phyloP scores from a whole-genome alignment of 441 rosid species.

The Corymbia citriodora region DNA sequence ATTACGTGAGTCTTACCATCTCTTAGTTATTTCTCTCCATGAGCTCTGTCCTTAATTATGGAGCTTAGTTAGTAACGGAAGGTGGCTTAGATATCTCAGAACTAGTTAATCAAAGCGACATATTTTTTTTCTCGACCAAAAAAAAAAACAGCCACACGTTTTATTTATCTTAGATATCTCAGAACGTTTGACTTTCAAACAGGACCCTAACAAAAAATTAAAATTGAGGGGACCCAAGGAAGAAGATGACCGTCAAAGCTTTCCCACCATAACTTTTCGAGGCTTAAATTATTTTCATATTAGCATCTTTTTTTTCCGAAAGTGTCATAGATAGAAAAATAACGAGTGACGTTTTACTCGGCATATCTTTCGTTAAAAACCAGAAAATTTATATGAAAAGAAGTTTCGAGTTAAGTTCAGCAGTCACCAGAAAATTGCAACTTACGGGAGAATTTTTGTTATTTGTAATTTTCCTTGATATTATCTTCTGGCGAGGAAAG shows the following conservation, averaged over 20 bases:
- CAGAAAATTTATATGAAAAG: neutral
- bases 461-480: neutral
- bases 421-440: neutral
- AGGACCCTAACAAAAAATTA: neutral
- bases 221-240: neutral
- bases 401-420: neutral
- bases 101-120: neutral
- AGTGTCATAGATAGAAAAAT: neutral
- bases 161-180: neutral
- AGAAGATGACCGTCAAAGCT: neutral
- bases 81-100: neutral
- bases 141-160: neutral
- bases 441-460: neutral
- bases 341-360: neutral
- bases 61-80: neutral
- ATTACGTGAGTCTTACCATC: neutral
- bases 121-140: neutral
- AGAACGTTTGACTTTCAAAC: neutral
- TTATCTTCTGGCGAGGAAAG: neutral
- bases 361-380: neutral
- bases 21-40: neutral
- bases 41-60: neutral
- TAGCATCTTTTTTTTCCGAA: neutral
- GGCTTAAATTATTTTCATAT: neutral
- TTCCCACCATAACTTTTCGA: neutral